These are phyloP conservation scores for Linnemannia zychae DNA, from an alignment of 192 early-diverging fungal species.

Conservation along the genomic window DNA sequence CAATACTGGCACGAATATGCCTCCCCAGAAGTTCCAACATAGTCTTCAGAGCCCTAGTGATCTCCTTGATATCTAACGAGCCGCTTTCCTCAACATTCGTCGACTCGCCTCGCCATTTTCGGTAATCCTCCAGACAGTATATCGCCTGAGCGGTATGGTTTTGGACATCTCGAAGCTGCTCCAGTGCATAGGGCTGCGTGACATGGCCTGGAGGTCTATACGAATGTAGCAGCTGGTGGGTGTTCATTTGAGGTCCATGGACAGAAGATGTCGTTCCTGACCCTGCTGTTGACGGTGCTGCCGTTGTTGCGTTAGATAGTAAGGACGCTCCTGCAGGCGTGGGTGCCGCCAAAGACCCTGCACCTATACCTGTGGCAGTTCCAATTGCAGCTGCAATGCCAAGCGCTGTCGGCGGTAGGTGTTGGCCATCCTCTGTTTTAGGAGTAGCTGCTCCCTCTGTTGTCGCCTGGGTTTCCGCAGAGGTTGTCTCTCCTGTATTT, in stretches of 20 bases:
- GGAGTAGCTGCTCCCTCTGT: neutral
- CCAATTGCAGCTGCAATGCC: neutral
- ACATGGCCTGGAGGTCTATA: constrained; percentile 44
- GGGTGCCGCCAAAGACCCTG: neutral
- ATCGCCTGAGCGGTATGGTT: constrained; percentile 38
- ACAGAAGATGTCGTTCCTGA: neutral
- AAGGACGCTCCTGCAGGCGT: neutral
- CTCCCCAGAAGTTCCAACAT: constrained; percentile 31
- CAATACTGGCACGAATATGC: constrained; percentile 44
- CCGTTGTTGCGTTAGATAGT: neutral
- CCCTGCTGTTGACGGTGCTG: neutral
- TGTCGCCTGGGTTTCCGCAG: neutral
- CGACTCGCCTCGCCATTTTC: constrained; percentile 4
- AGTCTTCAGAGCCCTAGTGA: constrained; percentile 26
- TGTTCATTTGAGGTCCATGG: constrained; percentile 8
- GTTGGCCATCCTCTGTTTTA: neutral
- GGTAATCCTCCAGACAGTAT: constrained; percentile 38
- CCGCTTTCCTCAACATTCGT: neutral
- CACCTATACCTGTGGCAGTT: neutral
- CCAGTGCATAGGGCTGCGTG: constrained; percentile 48
- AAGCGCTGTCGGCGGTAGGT: neutral
- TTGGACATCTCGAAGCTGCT: constrained; percentile 50
- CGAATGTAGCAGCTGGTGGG: constrained; percentile 27
- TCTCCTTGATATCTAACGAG: constrained; percentile 21
- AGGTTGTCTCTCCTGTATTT: neutral